Base-by-base conservation (phyloP, 208 protist genomes). In the Leishmania amazonensis region DNA sequence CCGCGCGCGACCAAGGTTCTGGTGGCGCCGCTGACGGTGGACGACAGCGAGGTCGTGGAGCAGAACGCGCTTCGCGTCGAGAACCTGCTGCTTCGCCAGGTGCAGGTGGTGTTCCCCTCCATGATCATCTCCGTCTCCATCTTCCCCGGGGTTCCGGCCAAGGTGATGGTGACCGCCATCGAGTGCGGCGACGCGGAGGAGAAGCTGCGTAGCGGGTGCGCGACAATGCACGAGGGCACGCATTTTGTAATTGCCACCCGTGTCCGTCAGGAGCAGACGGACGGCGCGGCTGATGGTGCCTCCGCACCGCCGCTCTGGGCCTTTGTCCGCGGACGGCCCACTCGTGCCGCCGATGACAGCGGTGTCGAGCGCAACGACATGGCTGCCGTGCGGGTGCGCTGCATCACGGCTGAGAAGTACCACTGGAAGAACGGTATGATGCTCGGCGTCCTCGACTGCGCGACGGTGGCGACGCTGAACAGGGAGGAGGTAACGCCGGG, bases 41-140 rank as follows among this genome's bases (percentile, higher is more conserved):
- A 98, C 79, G 96, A 98, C 70, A 97, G 94, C 74, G 96, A 98
- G 82, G 93, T 98, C 57, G 93, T 98, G 75, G 96, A 98, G 82
- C 89, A 95, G 70, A 98, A 98, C 80, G 93, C 93, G 28, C 38
- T 90, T 49, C 90, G 81, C 38, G 96, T 98, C 84, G 95, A 98
- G 87, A 81, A 83, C 45, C 75, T 92, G 70, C 84, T 98, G 74
- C 88, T 98, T 62, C 87, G 85, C 31, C 94, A 98, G 80, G 85
- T 98, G 78, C 91, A 96, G 77, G 93, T 98, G 13, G 94, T 97
- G 21, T 96, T 90, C 58, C 84, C 85, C 17, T 88, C 84, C n/a
- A 93, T 96, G 90, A 79, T 84, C 60, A 88, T 98, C 58, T 94
- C 88, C 9, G 90, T 96, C 38, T 76, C 57, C 54, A 85, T 96